These are phyloP conservation scores for Corchorus olitorius DNA, from an alignment of 345 rosid species.

Conservation along the genomic window DNA sequence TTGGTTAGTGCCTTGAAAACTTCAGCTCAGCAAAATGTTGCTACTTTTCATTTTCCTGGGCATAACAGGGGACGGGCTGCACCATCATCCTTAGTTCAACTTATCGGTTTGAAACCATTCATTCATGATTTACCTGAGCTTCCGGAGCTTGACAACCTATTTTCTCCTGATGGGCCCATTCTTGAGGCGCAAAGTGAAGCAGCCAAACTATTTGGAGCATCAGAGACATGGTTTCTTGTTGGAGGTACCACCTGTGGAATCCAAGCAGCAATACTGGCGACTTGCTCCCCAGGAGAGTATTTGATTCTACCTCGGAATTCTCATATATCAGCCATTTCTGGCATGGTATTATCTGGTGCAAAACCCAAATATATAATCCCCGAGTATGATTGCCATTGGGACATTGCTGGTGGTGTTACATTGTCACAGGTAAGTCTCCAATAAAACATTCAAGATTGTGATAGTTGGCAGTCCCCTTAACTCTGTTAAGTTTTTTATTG, in stretches of 20 bases:
- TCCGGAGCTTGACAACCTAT: conserved; percentile 62
- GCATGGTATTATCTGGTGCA: conserved; percentile 58
- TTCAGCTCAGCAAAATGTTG: conserved; percentile 48
- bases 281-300: conserved; percentile 57
- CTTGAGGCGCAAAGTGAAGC: conserved; percentile 61
- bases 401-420: conserved; percentile 46
- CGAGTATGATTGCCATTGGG: conserved; percentile 51
- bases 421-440: conserved; percentile 40
- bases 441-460: neutral
- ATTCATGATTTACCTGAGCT: conserved; percentile 61
- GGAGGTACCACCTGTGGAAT: conserved; percentile 71
- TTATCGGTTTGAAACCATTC: conserved; percentile 55
- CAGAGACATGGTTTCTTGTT: conserved; percentile 66
- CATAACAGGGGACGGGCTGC: conserved; percentile 68
- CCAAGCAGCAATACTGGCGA: conserved; percentile 62
- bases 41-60: conserved; percentile 68
- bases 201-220: conserved; percentile 55
- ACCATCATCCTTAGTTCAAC: conserved; percentile 46
- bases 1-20: conserved; percentile 51
- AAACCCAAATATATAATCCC: conserved; percentile 58
- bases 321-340: conserved; percentile 56
- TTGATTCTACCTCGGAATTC: conserved; percentile 65
- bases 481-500: neutral
- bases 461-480: neutral
- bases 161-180: conserved; percentile 60